These are phyloP conservation scores for Vaccinium darrowii DNA, from an alignment of 148 eudicot genomes.

Conservation along the genomic window DNA sequence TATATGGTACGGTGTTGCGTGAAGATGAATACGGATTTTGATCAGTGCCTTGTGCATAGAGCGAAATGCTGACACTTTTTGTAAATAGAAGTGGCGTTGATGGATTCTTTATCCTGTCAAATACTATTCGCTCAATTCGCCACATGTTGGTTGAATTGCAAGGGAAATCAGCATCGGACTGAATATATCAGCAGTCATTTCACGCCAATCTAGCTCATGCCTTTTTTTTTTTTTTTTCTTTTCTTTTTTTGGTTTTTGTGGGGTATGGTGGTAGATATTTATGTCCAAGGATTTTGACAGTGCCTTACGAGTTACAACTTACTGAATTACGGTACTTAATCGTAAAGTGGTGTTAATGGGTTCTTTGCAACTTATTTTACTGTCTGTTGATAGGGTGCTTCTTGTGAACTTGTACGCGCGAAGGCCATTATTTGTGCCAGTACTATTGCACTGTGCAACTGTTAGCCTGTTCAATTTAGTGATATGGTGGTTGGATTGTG, in stretches of 20 bases:
- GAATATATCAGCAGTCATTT: neutral
- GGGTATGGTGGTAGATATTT: neutral
- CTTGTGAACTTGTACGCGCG: neutral
- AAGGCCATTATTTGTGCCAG: neutral
- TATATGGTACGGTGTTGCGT: neutral
- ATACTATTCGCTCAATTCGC: neutral
- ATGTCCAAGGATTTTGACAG: neutral
- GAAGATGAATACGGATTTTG: neutral
- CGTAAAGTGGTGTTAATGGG: neutral
- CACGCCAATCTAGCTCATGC: too few species aligned
- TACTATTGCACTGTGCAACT: neutral
- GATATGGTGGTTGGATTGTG: neutral
- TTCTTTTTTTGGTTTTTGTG: neutral
- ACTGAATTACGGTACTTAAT: neutral
- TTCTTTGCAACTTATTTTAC: neutral
- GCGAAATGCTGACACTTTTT: neutral
- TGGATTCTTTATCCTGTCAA: neutral
- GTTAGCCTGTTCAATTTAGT: neutral
- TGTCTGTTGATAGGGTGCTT: neutral
- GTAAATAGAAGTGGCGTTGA: slow-evolving; percentile 8
- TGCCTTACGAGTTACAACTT: neutral
- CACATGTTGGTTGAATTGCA: neutral
- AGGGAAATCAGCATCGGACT: neutral
- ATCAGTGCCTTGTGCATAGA: neutral
- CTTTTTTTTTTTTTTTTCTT: neutral